phyloP scores from a whole-genome alignment of 2,329 filamentous ascomycete species.

The Xylariales sp. region DNA sequence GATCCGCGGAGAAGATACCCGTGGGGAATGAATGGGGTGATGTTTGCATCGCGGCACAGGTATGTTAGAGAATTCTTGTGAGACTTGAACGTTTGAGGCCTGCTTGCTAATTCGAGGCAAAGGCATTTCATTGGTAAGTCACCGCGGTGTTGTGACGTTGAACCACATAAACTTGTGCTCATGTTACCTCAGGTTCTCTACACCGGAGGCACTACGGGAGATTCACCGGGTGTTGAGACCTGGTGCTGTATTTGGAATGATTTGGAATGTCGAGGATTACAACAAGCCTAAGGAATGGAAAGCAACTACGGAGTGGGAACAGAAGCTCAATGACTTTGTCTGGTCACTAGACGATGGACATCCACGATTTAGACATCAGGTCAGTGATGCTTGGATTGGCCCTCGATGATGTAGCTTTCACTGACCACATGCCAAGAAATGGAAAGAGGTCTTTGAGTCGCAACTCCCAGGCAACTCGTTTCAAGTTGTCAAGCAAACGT shows the following conservation, averaged over 20 bases:
- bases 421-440: constrained; percentile 33
- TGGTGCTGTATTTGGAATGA: constrained; percentile 56
- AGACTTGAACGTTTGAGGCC: too few relatives aligned
- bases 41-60: constrained; percentile 64
- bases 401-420: background rate
- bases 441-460: constrained; percentile 60
- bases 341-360: constrained; percentile 51
- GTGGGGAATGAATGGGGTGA: constrained; percentile 56
- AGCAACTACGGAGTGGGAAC: constrained; percentile 56
- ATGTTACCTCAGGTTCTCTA: constrained; percentile 58
- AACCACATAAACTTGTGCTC: constrained; percentile 16
- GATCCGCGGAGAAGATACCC: constrained; percentile 53
- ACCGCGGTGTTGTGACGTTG: too few relatives aligned
- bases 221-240: constrained; percentile 63
- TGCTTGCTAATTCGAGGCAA: background rate
- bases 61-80: too few relatives aligned
- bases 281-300: constrained; percentile 57
- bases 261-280: constrained; percentile 74
- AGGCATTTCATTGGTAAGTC: constrained; percentile 43
- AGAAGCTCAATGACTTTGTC: constrained; percentile 55
- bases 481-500: constrained; percentile 41
- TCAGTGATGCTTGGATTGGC: constrained; percentile 12
- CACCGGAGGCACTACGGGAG: constrained; percentile 54
- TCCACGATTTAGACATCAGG: constrained; percentile 59
- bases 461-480: constrained; percentile 49